Conservation (phyloP, 306 rosid genomes). For the Adenanthera pavonina region DNA sequence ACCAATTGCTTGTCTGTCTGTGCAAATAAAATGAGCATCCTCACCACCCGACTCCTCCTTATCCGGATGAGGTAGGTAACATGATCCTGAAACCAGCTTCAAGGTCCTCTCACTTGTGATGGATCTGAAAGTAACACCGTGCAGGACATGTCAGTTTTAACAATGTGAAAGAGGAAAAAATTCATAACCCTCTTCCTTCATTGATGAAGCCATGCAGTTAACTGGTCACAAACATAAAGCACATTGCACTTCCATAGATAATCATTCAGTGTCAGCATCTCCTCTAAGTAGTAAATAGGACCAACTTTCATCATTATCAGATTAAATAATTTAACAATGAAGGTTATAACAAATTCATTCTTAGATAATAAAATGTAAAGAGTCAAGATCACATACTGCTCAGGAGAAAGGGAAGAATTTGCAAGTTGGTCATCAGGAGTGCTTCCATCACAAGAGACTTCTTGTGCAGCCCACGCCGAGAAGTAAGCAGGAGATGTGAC, state of each 20-base stretch:
- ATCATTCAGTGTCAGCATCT: not conserved
- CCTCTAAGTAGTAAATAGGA: conserved; percentile 18
- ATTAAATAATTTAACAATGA: conserved; percentile 9
- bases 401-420: conserved; percentile 49
- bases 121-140: conserved; percentile 51
- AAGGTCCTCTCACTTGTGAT: conserved; percentile 51
- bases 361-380: conserved; percentile 6
- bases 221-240: conserved; percentile 27
- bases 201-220: conserved; percentile 14
- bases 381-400: conserved; percentile 56
- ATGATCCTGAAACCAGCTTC: conserved; percentile 80
- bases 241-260: conserved; percentile 17
- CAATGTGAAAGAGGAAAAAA: conserved; percentile 4
- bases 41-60: conserved; percentile 91
- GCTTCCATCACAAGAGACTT: conserved; percentile 62
- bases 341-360: not conserved
- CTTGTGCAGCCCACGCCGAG: conserved; percentile 65
- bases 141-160: conserved; percentile 11
- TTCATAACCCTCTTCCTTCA: conserved; percentile 7
- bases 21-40: conserved; percentile 90
- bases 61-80: conserved; percentile 92
- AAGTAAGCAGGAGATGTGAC: conserved; percentile 46
- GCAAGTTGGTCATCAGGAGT: conserved; percentile 55
- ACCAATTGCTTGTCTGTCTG: conserved; percentile 76
- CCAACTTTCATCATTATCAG: conserved; percentile 17